Base-by-base conservation (phyloP, 306 rosid species). In the Nissolia schottii region DNA sequence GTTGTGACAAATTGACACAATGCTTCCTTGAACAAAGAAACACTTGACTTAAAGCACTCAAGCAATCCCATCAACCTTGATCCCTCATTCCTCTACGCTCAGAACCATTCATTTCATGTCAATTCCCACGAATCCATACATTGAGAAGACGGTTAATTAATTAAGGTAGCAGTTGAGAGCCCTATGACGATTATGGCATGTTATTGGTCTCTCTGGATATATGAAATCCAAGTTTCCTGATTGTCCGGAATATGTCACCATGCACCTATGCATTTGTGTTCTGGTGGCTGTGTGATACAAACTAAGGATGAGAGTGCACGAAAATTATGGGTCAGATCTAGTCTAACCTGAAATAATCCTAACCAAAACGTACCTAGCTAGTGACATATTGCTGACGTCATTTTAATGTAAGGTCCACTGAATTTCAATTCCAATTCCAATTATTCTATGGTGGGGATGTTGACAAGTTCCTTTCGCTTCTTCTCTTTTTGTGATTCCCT, bases 401-500 rank as follows among this genome's bases (percentile, higher is more conserved):
- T 75, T 77, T 59, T 58, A n/a, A 68, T 24, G 65, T 38, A 59
- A 79, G 75, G 67, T 62, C 45, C 11, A 67, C 71, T 64, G 80
- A 77, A 61, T 73, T 78, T 46, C 62, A 80, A 76, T 45, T 45
- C n/a, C n/a, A n/a, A n/a, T n/a, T n/a, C n/a, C n/a, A n/a, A 34
- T 79, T 81, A 79, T 74, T 79, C 81, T 71, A 53, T 77, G 79
- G 87, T 87, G 87, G 82, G 82, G 93, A 87, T 70, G 82, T 77
- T 76, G 96, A 89, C 89, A 89, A 83, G 88, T 83, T 91, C 92
- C 84, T 84, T 91, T 91, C 78, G 87, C 77, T 81, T 85, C 77
- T 81, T 85, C 87, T 77, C 91, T 82, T 92, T 89, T 67, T 64
- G 65, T 69, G 97, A 92, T 89, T 89, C 93, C 93, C 92, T 83